Evolutionary conservation across 495 filamentous ascomycete species (phyloP).

Genomic region (Bathelium albidoporum): DNA sequence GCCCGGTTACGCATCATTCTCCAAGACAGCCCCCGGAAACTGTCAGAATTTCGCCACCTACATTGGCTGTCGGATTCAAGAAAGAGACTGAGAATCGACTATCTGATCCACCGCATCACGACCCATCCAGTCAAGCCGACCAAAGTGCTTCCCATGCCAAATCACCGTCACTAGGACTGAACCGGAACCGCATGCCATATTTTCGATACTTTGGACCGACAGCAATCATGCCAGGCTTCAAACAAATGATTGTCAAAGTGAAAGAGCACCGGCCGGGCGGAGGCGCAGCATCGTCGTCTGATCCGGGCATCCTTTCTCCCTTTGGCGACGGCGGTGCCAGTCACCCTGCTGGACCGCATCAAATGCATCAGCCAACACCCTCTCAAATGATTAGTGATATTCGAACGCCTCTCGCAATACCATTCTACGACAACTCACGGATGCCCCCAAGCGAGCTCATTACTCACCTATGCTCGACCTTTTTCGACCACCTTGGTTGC

Average conservation of each 20-base stretch:
- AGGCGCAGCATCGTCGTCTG: conserved; percentile 38
- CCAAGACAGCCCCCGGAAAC: background rate
- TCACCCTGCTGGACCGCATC: background rate
- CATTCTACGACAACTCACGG: conserved; percentile 65
- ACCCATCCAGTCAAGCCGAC: conserved; percentile 12
- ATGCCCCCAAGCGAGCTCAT: conserved; percentile 61
- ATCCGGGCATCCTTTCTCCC: conserved; percentile 1
- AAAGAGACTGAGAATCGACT: background rate
- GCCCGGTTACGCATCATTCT: background rate
- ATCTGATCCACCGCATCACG: background rate
- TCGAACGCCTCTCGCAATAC: conserved; percentile 55
- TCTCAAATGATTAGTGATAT: conserved; percentile 15
- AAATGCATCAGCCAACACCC: background rate
- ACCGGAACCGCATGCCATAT: conserved; percentile 64
- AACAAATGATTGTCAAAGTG: conserved; percentile 79
- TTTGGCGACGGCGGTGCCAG: background rate
- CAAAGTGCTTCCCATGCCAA: background rate
- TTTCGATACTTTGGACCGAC: conserved; percentile 84
- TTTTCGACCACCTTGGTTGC: conserved; percentile 68
- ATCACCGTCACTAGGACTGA: background rate
- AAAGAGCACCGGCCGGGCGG: conserved; percentile 43
- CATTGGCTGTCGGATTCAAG: background rate
- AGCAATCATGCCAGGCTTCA: conserved; percentile 84
- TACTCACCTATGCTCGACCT: conserved; percentile 61
- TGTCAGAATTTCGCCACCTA: background rate